Conservation (phyloP, 108 stramenopile genomes). For the Schizochytrium sp. region DNA sequence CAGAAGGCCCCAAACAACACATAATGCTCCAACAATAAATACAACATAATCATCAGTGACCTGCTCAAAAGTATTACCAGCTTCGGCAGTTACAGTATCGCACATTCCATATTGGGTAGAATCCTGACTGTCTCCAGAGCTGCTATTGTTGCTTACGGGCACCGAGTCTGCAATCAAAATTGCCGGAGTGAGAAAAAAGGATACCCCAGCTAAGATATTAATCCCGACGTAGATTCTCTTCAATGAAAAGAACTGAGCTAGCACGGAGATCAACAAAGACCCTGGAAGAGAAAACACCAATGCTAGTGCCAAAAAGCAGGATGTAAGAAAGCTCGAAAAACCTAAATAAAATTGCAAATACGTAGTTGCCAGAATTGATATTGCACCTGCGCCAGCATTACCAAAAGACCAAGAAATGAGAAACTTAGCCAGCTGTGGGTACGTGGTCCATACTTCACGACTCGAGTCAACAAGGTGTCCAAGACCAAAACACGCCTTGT, state of each 20-base stretch:
- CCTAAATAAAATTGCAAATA: constrained; percentile 33
- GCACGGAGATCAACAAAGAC: not conserved
- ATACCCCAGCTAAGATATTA: not conserved
- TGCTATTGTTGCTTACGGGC: constrained; percentile 17
- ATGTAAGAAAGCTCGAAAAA: not conserved
- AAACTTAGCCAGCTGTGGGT: constrained; percentile 3
- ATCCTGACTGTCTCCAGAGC: not conserved
- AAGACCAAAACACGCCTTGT: not conserved
- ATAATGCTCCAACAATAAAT: not conserved
- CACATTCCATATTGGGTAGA: constrained; percentile 12
- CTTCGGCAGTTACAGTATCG: not conserved
- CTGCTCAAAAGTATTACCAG: not conserved
- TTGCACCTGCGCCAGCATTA: not conserved
- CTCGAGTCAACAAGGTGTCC: not conserved
- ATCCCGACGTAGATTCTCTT: not conserved
- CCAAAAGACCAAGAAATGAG: constrained; percentile 27
- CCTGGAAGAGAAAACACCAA: constrained; percentile 37
- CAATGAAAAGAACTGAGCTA: not conserved
- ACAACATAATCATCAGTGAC: constrained; percentile 8
- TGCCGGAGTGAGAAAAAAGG: not conserved
- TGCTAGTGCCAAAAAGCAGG: not conserved
- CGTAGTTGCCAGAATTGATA: not conserved
- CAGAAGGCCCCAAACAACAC: not conserved
- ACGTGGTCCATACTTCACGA: not conserved
- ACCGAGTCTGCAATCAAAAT: not conserved